phyloP scores from a whole-genome alignment of 2,329 filamentous ascomycete species.

The Exophiala bonariae region DNA sequence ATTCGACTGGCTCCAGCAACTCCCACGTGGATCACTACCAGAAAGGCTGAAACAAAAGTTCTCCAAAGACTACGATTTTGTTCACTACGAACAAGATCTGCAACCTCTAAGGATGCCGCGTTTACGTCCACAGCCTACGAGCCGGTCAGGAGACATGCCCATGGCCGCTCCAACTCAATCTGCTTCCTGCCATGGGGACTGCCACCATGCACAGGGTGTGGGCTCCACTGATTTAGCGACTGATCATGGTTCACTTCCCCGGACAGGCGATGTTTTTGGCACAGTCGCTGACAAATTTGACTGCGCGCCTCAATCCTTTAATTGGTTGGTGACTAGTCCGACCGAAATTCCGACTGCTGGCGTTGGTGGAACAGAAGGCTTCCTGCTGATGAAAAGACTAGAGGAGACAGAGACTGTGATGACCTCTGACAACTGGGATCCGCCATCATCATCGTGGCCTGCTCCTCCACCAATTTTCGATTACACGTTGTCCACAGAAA shows the following conservation, averaged over 20 bases:
- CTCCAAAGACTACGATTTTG: constrained; percentile 7
- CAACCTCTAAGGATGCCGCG: constrained; percentile 1
- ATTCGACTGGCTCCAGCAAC: constrained; percentile 41
- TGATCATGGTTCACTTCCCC: constrained; percentile 3
- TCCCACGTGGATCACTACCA: constrained; percentile 11
- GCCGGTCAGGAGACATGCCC: constrained; percentile 4
- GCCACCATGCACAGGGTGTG: constrained; percentile 3
- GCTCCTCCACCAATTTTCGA: constrained; percentile 1
- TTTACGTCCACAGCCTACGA: constrained; percentile 5
- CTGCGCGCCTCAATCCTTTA: constrained; percentile 4
- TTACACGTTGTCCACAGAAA: constrained; percentile 1
- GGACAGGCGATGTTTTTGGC: constrained; percentile 2
- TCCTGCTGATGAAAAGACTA: constrained; percentile 2
- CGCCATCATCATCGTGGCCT: constrained; percentile 5
- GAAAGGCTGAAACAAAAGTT: constrained; percentile 13
- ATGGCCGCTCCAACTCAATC: constrained; percentile 1
- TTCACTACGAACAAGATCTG: background rate
- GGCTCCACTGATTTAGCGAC: constrained; percentile 4
- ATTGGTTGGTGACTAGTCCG: constrained; percentile 1
- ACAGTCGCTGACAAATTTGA: background rate
- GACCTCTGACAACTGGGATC: constrained; percentile 4
- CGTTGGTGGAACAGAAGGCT: constrained; percentile 6
- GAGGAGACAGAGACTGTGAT: constrained; percentile 3
- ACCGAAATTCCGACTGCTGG: constrained; percentile 3
- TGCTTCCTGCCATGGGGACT: constrained; percentile 1